A percentile compares a stretch with the other conserved stretches of the same genome.
These are phyloP conservation scores for Endothia cerciana DNA, from an alignment of 2,329 filamentous ascomycete genomes.

Conservation along the genomic window DNA sequence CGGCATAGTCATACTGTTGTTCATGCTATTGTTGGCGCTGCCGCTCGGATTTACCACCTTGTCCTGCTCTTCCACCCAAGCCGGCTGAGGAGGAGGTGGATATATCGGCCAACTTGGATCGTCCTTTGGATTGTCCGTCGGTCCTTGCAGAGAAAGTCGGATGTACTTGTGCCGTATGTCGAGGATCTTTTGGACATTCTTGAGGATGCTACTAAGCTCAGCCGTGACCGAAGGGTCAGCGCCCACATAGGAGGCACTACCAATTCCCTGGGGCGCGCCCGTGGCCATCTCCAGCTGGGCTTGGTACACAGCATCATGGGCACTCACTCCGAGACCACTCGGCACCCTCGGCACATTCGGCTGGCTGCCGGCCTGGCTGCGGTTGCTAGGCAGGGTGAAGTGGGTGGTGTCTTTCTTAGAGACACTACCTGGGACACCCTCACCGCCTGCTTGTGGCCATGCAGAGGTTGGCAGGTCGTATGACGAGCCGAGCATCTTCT, in stretches of 20 bases:
- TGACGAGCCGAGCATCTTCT: conserved; percentile 22
- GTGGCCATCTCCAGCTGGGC: conserved; percentile 28
- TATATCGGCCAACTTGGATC: conserved; percentile 84
- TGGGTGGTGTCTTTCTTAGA: conserved; percentile 29
- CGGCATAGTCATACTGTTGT: conserved; percentile 50
- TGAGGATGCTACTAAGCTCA: conserved; percentile 85
- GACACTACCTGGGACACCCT: conserved; percentile 24
- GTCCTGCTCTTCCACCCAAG: conserved; percentile 70
- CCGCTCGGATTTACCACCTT: conserved; percentile 38
- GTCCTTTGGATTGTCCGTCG: conserved; percentile 87
- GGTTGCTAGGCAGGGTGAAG: conserved; percentile 24
- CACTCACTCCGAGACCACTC: conserved; percentile 22
- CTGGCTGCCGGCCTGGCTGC: conserved; percentile 28
- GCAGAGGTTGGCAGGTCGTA: conserved; percentile 23
- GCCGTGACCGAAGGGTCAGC: conserved; percentile 79
- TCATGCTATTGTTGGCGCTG: conserved; percentile 49
- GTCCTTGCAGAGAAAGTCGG: conserved; percentile 77
- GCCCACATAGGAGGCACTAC: conserved; percentile 69
- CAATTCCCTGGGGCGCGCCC: conserved; percentile 60
- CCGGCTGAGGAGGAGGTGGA: conserved; percentile 86
- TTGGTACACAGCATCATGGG: conserved; percentile 34
- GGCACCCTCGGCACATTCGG: conserved; percentile 18
- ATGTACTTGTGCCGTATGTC: conserved; percentile 91
- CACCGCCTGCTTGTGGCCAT: conserved; percentile 26
- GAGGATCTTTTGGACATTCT: conserved; percentile 86